Evolutionary conservation across 805 yeast species (phyloP).

Genomic region (Saccharomycopsis selenospora): DNA sequence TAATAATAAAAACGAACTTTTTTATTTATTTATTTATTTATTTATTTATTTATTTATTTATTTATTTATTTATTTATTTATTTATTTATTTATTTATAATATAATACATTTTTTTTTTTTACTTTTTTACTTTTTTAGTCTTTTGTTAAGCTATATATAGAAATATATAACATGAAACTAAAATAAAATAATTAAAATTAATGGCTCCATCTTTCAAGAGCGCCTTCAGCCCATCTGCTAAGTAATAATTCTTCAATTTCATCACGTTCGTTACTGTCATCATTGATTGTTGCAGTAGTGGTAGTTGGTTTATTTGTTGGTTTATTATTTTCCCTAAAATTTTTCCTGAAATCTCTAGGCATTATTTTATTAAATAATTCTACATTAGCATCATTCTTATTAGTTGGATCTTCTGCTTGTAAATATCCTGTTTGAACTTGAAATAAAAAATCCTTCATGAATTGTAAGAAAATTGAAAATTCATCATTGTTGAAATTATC

Average conservation of each 20-base stretch:
- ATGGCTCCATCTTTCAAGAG: slow-evolving; percentile 23
- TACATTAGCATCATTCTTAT: background rate
- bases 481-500: background rate
- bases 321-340: slow-evolving; percentile 1
- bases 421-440: background rate
- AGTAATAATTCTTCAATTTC: slow-evolving; percentile 38
- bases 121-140: no score
- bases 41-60: no score
- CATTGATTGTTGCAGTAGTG: no score
- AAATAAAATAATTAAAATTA: no score
- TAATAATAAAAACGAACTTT: no score
- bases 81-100: no score
- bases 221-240: slow-evolving; percentile 43
- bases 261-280: slow-evolving; percentile 21
- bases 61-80: no score
- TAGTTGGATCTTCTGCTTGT: background rate
- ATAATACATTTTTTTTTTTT: no score
- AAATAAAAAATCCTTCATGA: background rate
- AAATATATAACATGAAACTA: no score
- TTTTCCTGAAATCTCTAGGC: slow-evolving; percentile 5
- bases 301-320: slow-evolving; percentile 10
- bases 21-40: no score
- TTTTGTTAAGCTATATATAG: no score
- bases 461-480: slow-evolving; percentile 1
- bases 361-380: slow-evolving; percentile 8